Conservation (phyloP, 83 land plant genomes). For the Diphasiastrum complanatum region DNA sequence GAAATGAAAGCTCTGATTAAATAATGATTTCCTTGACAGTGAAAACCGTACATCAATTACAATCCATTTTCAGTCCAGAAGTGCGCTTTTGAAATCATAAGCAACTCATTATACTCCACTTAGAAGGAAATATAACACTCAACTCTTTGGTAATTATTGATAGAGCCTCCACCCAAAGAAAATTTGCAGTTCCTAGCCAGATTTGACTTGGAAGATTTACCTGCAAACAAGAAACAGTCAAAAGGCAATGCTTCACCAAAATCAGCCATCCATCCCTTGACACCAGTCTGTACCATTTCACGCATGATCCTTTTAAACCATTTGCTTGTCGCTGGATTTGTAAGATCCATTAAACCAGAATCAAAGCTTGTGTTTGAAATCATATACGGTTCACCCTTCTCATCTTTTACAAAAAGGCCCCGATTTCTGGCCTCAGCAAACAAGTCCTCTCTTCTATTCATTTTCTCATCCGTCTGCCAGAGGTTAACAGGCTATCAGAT, state of each 20-base stretch:
- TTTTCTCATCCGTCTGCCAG: constrained; percentile 59
- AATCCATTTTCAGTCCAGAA: too few species aligned
- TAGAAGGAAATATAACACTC: too few species aligned
- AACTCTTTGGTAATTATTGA: too few species aligned
- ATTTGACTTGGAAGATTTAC: too few species aligned
- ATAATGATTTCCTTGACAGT: too few species aligned
- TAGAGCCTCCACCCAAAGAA: too few species aligned
- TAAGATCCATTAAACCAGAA: constrained; percentile 80
- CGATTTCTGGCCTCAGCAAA: constrained; percentile 53
- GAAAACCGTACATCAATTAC: too few species aligned
- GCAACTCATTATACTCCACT: too few species aligned
- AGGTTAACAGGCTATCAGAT: too few species aligned
- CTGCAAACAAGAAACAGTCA: constrained; percentile 65
- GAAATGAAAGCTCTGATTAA: too few species aligned
- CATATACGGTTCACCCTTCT: constrained; percentile 59
- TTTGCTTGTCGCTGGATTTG: constrained; percentile 51
- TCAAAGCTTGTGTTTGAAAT: constrained; percentile 82
- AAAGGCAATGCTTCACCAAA: constrained; percentile 92
- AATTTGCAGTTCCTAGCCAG: too few species aligned
- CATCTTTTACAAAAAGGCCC: constrained; percentile 55
- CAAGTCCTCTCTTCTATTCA: constrained; percentile 42
- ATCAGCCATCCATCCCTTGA: constrained; percentile 89
- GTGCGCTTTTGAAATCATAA: too few species aligned
- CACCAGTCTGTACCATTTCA: constrained; percentile 58
- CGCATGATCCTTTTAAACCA: constrained; percentile 71